Conservation (phyloP, 345 rosid species). For the Eutrema heterophyllum region DNA sequence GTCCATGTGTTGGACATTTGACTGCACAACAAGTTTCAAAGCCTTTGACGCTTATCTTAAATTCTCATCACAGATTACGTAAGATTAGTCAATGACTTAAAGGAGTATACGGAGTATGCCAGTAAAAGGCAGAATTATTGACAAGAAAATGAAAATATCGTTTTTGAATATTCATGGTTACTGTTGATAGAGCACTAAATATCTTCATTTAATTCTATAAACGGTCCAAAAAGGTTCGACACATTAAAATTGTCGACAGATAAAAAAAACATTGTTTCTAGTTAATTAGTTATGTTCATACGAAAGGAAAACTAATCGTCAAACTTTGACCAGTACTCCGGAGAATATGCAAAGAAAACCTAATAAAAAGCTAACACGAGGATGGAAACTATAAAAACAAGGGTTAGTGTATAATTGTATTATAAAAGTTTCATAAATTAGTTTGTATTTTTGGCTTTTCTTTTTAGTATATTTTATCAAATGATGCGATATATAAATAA, state of each 20-base stretch:
- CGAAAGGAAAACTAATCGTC: conserved; percentile 12
- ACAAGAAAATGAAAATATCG: background rate
- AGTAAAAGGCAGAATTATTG: background rate
- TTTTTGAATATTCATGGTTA: background rate
- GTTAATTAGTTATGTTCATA: background rate
- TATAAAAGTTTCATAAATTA: background rate
- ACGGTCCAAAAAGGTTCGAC: background rate
- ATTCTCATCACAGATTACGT: conserved; percentile 8
- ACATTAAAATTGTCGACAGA: background rate
- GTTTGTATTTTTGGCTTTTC: background rate
- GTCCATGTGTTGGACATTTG: conserved; percentile 16
- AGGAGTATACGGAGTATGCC: background rate
- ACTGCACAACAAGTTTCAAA: conserved; percentile 15
- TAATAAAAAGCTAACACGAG: conserved; percentile 9
- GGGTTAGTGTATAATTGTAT: background rate
- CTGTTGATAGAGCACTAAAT: background rate
- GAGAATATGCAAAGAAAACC: conserved; percentile 1
- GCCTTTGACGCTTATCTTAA: conserved; percentile 4
- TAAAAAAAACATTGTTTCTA: background rate
- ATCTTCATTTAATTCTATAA: background rate
- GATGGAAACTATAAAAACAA: background rate
- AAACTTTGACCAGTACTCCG: conserved; percentile 19
- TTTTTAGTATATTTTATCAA: background rate
- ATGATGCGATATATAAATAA: background rate
- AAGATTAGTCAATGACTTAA: background rate